These are phyloP conservation scores for Ganoderma multipileum DNA, from an alignment of 1,284 basidiomycete genomes.

Conservation along the genomic window DNA sequence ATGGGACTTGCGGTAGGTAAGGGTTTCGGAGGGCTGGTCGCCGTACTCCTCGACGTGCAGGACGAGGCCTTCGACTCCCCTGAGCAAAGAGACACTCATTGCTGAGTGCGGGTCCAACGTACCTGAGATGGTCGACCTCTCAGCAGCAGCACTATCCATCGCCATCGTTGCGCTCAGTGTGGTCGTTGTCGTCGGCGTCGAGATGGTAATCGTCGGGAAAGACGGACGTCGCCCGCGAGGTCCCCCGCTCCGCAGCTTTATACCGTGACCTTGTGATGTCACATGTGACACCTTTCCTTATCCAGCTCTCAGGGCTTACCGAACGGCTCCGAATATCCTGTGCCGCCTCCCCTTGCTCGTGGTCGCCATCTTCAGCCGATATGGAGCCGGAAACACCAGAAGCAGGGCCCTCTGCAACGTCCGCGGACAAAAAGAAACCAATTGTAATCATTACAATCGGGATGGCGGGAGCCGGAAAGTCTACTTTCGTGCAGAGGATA, in stretches of 20 bases:
- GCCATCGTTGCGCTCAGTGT: constrained; percentile 12
- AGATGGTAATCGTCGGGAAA: constrained; percentile 23
- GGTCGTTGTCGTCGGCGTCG: constrained; percentile 19
- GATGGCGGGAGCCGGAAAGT: constrained; percentile 96
- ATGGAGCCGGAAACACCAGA: constrained; percentile 19
- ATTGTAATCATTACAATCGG: constrained; percentile 89
- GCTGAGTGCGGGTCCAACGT: constrained; percentile 15
- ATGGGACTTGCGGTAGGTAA: constrained; percentile 52
- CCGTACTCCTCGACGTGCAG: constrained; percentile 54
- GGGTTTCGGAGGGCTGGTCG: constrained; percentile 41
- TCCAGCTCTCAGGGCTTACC: not conserved
- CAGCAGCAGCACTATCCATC: constrained; percentile 15
- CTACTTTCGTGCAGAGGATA: constrained; percentile 94
- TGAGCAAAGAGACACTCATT: constrained; percentile 21
- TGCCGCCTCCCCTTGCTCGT: not conserved
- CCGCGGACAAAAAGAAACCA: constrained; percentile 59
- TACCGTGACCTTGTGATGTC: constrained; percentile 22
- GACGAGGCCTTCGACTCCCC: constrained; percentile 28
- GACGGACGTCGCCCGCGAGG: constrained; percentile 18
- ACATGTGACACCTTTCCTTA: constrained; percentile 27
- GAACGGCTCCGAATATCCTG: constrained; percentile 6
- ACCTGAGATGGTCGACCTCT: constrained; percentile 23
- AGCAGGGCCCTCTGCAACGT: constrained; percentile 10
- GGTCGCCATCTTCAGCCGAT: not conserved
- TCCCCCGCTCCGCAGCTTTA: constrained; percentile 15